Conservation (phyloP, 768 basidiomycete species). For the Mycena vitilis region DNA sequence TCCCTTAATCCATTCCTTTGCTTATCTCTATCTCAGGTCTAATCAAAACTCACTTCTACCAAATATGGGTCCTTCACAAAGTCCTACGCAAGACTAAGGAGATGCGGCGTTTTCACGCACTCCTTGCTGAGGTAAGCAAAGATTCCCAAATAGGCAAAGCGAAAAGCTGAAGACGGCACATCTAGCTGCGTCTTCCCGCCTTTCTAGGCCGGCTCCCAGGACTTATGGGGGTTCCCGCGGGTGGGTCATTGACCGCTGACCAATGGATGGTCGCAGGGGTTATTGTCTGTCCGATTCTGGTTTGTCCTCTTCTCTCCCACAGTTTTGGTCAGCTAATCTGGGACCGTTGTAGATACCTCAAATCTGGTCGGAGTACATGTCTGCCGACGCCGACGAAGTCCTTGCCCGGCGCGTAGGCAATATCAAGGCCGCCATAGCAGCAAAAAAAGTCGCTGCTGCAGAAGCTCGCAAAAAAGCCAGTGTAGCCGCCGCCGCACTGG, state of each 20-base stretch:
- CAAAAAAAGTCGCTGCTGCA: neutral
- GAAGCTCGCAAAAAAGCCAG: neutral
- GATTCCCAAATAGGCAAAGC: too few relatives aligned
- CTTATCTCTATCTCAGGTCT: constrained; percentile 11
- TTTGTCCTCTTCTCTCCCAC: constrained; percentile 30
- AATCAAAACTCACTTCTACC: constrained; percentile 36
- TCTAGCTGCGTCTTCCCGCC: constrained; percentile 21
- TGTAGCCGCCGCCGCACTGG: neutral
- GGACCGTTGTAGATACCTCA: constrained; percentile 37
- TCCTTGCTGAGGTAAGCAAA: too few relatives aligned
- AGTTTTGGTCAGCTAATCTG: neutral
- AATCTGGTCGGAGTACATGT: constrained; percentile 41
- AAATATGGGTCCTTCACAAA: constrained; percentile 11
- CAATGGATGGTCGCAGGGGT: constrained; percentile 40
- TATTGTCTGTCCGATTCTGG: constrained; percentile 43
- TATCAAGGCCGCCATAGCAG: too few relatives aligned
- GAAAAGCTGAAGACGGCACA: neutral
- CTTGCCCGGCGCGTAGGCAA: too few relatives aligned
- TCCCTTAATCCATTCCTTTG: neutral
- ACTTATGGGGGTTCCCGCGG: constrained; percentile 44
- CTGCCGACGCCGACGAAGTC: too few relatives aligned
- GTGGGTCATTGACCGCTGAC: constrained; percentile 49
- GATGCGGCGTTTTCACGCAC: too few relatives aligned
- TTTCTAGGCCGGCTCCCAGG: constrained; percentile 36
- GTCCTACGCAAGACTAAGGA: too few relatives aligned